Conservation (phyloP, 139 green algal species). For the Chlamydomonas eustigma region DNA sequence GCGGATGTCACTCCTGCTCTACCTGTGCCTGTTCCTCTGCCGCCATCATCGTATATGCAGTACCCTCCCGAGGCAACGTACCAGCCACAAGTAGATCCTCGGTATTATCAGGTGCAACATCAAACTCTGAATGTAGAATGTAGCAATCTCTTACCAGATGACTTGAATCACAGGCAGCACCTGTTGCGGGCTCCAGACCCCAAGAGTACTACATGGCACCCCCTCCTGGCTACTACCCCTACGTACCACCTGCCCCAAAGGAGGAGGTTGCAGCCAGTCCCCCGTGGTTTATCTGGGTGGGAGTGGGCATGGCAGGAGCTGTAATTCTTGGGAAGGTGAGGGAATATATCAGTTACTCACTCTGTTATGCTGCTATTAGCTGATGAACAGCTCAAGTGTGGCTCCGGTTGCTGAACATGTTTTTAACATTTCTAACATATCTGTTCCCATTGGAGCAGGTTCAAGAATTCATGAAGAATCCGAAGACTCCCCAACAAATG, state of each 20-base stretch:
- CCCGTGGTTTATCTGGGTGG: conserved; percentile 7
- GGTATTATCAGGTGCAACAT: neutral
- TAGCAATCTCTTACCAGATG: neutral
- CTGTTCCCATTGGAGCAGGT: conserved; percentile 29
- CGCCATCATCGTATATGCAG: neutral
- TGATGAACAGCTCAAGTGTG: neutral
- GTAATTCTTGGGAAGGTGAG: neutral
- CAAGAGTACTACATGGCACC: conserved; percentile 1
- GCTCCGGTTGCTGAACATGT: neutral
- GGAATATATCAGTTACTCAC: neutral
- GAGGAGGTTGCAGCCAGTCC: neutral
- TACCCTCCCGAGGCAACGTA: neutral
- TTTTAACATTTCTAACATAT: neutral
- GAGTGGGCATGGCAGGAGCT: neutral
- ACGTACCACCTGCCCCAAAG: neutral
- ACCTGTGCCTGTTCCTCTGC: neutral
- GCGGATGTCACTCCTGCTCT: neutral
- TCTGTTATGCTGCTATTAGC: neutral
- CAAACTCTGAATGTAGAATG: neutral
- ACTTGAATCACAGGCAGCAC: neutral
- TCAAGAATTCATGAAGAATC: conserved; percentile 53
- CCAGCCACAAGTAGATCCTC: neutral
- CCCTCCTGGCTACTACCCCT: conserved; percentile 5
- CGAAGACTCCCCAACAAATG: conserved; percentile 54
- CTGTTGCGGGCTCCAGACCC: neutral